Percentiles rank a stretch among this genome's conserved stretches.
phyloP scores from a whole-genome alignment of 352 stramenopile genomes.

The Globisporangium mamillatum region DNA sequence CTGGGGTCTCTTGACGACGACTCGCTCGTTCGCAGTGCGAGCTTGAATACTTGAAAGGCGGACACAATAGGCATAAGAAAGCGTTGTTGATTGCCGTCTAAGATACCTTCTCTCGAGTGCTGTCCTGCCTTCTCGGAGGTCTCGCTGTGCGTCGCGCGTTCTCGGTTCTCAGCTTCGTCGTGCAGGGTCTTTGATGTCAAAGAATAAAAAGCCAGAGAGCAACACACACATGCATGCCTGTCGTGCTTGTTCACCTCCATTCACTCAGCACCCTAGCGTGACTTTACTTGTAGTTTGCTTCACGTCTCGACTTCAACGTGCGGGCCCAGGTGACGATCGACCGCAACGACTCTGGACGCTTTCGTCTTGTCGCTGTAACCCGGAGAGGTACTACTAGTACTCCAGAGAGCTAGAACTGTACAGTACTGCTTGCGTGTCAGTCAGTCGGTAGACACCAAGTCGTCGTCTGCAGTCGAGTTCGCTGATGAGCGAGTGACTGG shows the following conservation, averaged over 20 bases:
- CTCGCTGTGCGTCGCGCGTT: too few relatives aligned
- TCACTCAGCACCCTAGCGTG: neutral
- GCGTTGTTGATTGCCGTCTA: neutral
- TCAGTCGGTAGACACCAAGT: neutral
- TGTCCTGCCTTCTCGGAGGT: too few relatives aligned
- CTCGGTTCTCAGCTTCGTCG: too few relatives aligned
- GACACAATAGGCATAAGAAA: neutral
- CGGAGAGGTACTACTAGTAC: neutral
- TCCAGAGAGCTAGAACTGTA: neutral
- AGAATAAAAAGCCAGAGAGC: neutral
- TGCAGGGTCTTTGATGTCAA: neutral
- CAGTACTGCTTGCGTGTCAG: too few relatives aligned
- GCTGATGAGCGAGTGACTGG: neutral
- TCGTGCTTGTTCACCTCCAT: neutral
- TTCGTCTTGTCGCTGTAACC: neutral
- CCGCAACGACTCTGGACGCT: neutral
- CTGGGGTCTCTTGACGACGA: constrained; percentile 42
- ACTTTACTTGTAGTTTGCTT: neutral
- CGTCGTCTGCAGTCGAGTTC: too few relatives aligned
- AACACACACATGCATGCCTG: neutral
- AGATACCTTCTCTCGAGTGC: too few relatives aligned
- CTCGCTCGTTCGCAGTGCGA: constrained; percentile 24
- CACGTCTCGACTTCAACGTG: neutral
- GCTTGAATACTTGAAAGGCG: neutral
- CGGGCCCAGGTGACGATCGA: neutral